Evolutionary conservation across 495 filamentous ascomycete genomes (phyloP).

Genomic region (Penicillium coprophilum): DNA sequence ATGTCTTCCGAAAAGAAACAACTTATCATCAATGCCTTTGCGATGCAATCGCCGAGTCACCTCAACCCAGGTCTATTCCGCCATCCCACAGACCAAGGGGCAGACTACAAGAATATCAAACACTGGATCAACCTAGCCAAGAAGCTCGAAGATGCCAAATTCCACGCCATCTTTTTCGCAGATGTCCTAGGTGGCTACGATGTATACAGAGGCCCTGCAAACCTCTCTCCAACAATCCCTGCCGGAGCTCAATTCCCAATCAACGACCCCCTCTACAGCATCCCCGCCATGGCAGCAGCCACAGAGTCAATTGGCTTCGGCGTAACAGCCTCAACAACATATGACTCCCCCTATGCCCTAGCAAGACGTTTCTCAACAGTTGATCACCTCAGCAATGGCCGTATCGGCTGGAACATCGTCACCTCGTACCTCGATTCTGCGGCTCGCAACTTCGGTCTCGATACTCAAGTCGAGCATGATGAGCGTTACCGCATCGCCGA

Average conservation of each 20-base stretch:
- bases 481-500: slow-evolving; percentile 66
- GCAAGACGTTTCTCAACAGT: slow-evolving; percentile 64
- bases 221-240: slow-evolving; percentile 56
- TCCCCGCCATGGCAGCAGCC: slow-evolving; percentile 46
- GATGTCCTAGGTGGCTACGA: slow-evolving; percentile 60
- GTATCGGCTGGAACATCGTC: slow-evolving; percentile 68
- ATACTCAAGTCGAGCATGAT: slow-evolving; percentile 63
- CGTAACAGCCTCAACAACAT: slow-evolving; percentile 66
- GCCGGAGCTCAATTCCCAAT: slow-evolving; percentile 68
- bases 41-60: slow-evolving; percentile 50
- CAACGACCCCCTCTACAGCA: slow-evolving; percentile 50
- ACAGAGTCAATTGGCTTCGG: slow-evolving; percentile 66
- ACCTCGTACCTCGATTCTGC: slow-evolving; percentile 66
- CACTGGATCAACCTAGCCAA: slow-evolving; percentile 48
- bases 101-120: slow-evolving; percentile 47
- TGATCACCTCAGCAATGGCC: slow-evolving; percentile 65
- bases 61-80: slow-evolving; percentile 52
- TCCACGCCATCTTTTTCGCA: slow-evolving; percentile 58
- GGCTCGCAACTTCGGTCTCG: slow-evolving; percentile 58
- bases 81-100: slow-evolving; percentile 48
- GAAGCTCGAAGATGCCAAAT: slow-evolving; percentile 49
- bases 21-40: slow-evolving; percentile 59
- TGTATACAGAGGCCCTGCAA: slow-evolving; percentile 58
- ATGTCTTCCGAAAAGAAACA: slow-evolving; percentile 43
- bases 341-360: slow-evolving; percentile 68